These are phyloP conservation scores for Rhodotorula sp. DNA, from an alignment of 1,284 basidiomycete species.

Conservation along the genomic window DNA sequence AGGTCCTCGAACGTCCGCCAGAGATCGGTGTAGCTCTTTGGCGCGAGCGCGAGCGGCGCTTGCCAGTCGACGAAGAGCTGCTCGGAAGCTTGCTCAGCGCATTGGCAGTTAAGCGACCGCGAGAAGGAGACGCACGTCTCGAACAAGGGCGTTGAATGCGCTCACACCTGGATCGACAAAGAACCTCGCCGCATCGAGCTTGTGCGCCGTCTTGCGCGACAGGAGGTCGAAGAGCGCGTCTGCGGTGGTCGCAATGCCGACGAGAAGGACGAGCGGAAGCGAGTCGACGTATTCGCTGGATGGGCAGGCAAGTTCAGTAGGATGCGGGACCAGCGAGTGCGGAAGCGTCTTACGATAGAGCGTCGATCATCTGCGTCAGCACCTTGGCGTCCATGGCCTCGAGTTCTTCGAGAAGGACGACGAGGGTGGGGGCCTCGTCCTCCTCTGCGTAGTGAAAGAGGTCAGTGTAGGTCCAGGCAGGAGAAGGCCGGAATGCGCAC, in stretches of 20 bases:
- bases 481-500: not conserved
- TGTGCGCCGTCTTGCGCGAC: slow-evolving; percentile 11
- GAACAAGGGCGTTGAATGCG: slow-evolving; percentile 34
- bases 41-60: slow-evolving; percentile 23
- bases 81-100: fast-evolving
- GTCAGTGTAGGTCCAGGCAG: too few relatives aligned
- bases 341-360: slow-evolving; percentile 12
- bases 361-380: slow-evolving; percentile 24
- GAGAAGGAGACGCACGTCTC: slow-evolving; percentile 8
- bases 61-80: slow-evolving; percentile 32
- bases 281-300: slow-evolving; percentile 12
- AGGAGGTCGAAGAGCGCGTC: slow-evolving; percentile 24
- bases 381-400: slow-evolving; percentile 36
- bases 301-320: not conserved
- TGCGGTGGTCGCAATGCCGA: slow-evolving; percentile 35
- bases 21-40: slow-evolving; percentile 15
- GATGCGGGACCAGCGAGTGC: too few relatives aligned
- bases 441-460: not conserved
- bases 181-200: slow-evolving; percentile 28
- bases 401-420: slow-evolving; percentile 37
- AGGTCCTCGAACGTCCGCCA: slow-evolving; percentile 32
- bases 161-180: slow-evolving; percentile 38
- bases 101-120: too few relatives aligned
- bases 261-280: slow-evolving; percentile 32
- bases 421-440: slow-evolving; percentile 14